phyloP scores from a whole-genome alignment of 2,329 filamentous ascomycete species.

The Aspergillus aculeatus region DNA sequence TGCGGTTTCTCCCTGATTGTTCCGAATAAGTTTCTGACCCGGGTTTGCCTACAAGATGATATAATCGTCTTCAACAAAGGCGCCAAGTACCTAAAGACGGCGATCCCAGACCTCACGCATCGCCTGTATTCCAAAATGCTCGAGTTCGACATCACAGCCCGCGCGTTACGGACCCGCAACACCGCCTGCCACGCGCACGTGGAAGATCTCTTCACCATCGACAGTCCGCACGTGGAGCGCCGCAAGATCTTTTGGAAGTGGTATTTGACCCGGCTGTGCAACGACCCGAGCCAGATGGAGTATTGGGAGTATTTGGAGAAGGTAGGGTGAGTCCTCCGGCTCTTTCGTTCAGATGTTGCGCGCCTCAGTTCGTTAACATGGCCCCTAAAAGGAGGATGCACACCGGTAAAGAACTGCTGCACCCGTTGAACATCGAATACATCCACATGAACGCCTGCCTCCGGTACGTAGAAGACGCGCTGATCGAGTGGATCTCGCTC shows the following conservation, averaged over 20 bases:
- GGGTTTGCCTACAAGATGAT: constrained; percentile 2
- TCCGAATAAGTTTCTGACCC: neutral
- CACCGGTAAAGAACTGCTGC: constrained; percentile 12
- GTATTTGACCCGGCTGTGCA: constrained; percentile 15
- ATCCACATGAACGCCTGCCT: constrained; percentile 16
- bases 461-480: constrained; percentile 9
- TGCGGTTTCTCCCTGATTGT: neutral
- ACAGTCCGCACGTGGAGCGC: constrained; percentile 14
- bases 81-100: constrained; percentile 8
- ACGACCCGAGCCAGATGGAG: constrained; percentile 9
- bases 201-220: constrained; percentile 12
- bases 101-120: constrained; percentile 11
- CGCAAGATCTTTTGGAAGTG: constrained; percentile 17
- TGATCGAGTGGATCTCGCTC: constrained; percentile 10
- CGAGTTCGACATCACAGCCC: constrained; percentile 15
- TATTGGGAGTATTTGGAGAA: constrained; percentile 15
- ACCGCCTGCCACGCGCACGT: constrained; percentile 8
- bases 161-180: constrained; percentile 10
- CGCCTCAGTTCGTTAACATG: neutral
- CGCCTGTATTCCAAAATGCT: constrained; percentile 16
- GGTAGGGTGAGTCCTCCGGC: constrained; percentile 10
- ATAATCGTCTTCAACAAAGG: constrained; percentile 11
- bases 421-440: constrained; percentile 14
- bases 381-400: constrained; percentile 10
- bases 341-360: no score